Conservation (phyloP, 331 rosid genomes). For the Spiraea crenata region DNA sequence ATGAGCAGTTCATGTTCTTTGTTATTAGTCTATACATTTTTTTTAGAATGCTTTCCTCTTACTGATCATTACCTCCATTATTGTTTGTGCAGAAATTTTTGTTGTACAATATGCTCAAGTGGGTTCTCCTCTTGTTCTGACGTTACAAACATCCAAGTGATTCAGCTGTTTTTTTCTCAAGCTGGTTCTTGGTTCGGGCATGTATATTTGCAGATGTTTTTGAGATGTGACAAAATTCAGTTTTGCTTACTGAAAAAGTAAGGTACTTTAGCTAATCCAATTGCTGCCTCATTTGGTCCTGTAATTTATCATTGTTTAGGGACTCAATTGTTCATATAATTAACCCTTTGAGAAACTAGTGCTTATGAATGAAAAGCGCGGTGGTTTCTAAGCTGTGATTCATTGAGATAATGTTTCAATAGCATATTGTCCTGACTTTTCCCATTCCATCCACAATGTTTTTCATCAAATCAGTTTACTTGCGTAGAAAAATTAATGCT, state of each 20-base stretch:
- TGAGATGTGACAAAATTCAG: conserved; percentile 26
- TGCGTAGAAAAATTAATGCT: not conserved
- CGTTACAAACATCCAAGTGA: conserved; percentile 30
- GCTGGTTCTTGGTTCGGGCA: conserved; percentile 39
- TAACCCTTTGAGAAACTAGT: conserved; percentile 30
- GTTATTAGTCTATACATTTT: not conserved
- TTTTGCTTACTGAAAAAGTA: conserved; percentile 33
- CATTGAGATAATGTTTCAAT: too few relatives aligned
- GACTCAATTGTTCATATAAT: conserved; percentile 28
- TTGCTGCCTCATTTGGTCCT: conserved; percentile 21
- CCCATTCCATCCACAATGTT: not conserved
- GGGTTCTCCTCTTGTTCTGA: conserved; percentile 34
- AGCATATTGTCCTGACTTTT: not conserved
- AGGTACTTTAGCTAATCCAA: conserved; percentile 4
- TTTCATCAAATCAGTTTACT: not conserved
- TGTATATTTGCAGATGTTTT: conserved; percentile 29
- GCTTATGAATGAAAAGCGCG: conserved; percentile 17
- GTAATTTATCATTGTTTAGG: conserved; percentile 33
- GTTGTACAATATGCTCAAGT: conserved; percentile 21
- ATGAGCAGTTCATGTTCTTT: not conserved
- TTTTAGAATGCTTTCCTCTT: conserved; percentile 9
- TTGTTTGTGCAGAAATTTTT: conserved; percentile 41
- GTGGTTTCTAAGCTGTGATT: too few relatives aligned
- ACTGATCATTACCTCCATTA: conserved; percentile 18
- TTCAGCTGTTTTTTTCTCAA: conserved; percentile 33